Evolutionary conservation across 768 basidiomycete genomes (phyloP).

Genomic region (Cystobasidium tubakii): DNA sequence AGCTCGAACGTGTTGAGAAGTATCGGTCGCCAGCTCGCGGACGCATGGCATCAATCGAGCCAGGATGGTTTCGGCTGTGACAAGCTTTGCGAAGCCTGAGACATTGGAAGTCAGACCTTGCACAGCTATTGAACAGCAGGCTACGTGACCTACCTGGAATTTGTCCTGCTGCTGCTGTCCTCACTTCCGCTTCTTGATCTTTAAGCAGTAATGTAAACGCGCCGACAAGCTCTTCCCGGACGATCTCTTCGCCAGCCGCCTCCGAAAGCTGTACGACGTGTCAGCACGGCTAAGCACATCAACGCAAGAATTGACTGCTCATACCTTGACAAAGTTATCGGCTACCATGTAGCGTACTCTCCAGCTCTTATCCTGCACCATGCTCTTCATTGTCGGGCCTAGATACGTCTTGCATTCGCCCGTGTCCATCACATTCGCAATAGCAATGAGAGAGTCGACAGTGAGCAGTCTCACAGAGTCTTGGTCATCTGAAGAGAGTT

Average conservation of each 20-base stretch:
- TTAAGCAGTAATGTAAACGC: constrained; percentile 91
- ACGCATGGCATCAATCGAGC: constrained; percentile 90
- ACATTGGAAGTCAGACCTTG: constrained; percentile 29
- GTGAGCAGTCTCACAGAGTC: constrained; percentile 94
- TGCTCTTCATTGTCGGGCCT: constrained; percentile 76
- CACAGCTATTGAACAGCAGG: too few relatives aligned
- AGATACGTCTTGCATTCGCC: constrained; percentile 87
- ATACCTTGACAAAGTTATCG: constrained; percentile 88
- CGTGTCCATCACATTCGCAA: constrained; percentile 74
- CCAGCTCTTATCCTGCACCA: constrained; percentile 95
- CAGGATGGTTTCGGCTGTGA: constrained; percentile 89
- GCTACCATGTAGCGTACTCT: constrained; percentile 98
- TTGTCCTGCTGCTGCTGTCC: constrained; percentile 90
- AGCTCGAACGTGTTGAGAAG: constrained; percentile 93
- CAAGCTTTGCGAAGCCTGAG: constrained; percentile 83
- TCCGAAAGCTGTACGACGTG: constrained; percentile 72
- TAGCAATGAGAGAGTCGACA: constrained; percentile 88
- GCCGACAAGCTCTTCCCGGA: constrained; percentile 84
- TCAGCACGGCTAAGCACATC: too few relatives aligned
- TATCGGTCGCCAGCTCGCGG: constrained; percentile 83
- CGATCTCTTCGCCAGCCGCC: constrained; percentile 79
- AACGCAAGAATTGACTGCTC: constrained; percentile 34
- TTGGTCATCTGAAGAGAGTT: constrained; percentile 91
- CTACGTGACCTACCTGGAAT: constrained; percentile 71
- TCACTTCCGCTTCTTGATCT: constrained; percentile 97